Evolutionary conservation across 1,139 yeast species (phyloP), one percentile per base, ranked within the genome.

Genomic region (Kodamaea derodonti): DNA sequence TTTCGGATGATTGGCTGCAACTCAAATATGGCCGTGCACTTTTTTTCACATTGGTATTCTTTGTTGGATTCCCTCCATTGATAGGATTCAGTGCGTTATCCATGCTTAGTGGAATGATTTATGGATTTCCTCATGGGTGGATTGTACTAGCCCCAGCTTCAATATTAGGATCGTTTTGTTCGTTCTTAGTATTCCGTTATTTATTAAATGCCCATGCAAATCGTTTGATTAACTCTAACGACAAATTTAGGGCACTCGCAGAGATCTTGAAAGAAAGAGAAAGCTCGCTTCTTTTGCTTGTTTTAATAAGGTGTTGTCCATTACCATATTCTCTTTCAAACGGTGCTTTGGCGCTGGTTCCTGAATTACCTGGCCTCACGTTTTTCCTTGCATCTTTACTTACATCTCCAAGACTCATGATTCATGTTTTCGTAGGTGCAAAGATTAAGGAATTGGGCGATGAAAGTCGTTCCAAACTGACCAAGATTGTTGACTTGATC

Each of bases 271-370:
- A 62, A 35, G 85, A 80, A 45, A 32, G 29, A n/a, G 80, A 80
- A 37, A 68, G 73, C 33, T 80, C 86, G 39, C 72, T 88, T 40
- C 56, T 78, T 41, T 59, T 92, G 28, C 60, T 92, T 36, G 73
- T 82, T 36, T 68, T 90, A 54, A 73, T 92, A 29, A 68, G 97
- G 37, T 60, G 90, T 39, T 87, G 97, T 48, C 98, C 98, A 0
- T 72, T 90, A 48, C 97, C 98, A 0, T 92, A 90, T 54, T 86
- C 96, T 3, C 64, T 90, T 29, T 83, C 95, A 0, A 92, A 92
- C 52, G 97, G 97, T 4, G 97, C 95, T 0, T 69, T 92, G 45
- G 92, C 95, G 4, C 83, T 92, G 3, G 75, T 90, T 15, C 95
- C 95, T 0, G 83, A 85, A 20, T 69, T 88, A 13, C 67, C 81